These are phyloP conservation scores for Leptographium galeiforme DNA, from an alignment of 2,329 filamentous ascomycete genomes.

Conservation along the genomic window DNA sequence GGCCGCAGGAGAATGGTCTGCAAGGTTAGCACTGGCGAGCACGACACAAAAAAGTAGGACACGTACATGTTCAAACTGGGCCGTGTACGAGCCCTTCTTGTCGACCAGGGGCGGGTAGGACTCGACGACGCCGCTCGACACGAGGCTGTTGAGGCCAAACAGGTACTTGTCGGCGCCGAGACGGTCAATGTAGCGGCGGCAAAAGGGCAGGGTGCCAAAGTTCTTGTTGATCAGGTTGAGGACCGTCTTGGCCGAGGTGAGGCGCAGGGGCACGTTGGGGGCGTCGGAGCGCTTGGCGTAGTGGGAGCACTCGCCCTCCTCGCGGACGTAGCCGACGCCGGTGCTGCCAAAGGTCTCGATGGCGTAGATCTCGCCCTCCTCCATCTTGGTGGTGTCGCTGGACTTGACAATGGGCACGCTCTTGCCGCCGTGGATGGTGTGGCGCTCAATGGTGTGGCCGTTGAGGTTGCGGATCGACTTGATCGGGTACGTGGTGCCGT, in stretches of 20 bases:
- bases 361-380: conserved; percentile 88
- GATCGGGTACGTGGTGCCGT: conserved; percentile 63
- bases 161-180: conserved; percentile 93
- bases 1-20: conserved; percentile 66
- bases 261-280: conserved; percentile 59
- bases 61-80: conserved; percentile 87
- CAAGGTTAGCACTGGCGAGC: conserved; percentile 2
- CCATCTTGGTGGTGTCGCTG: conserved; percentile 86
- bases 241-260: conserved; percentile 73
- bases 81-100: conserved; percentile 88
- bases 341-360: conserved; percentile 95
- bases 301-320: conserved; percentile 83
- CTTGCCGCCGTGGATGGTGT: conserved; percentile 85
- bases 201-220: conserved; percentile 86
- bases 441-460: conserved; percentile 79
- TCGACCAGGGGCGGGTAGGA: conserved; percentile 82
- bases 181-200: conserved; percentile 78
- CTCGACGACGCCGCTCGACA: conserved; percentile 72
- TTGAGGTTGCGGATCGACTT: conserved; percentile 80
- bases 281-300: conserved; percentile 67
- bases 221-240: conserved; percentile 90
- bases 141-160: conserved; percentile 76
- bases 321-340: conserved; percentile 73
- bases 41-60: no score
- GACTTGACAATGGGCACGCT: conserved; percentile 89